These are phyloP conservation scores for Phyllachora maydis DNA, from an alignment of 2,329 filamentous ascomycete genomes.

Conservation along the genomic window DNA sequence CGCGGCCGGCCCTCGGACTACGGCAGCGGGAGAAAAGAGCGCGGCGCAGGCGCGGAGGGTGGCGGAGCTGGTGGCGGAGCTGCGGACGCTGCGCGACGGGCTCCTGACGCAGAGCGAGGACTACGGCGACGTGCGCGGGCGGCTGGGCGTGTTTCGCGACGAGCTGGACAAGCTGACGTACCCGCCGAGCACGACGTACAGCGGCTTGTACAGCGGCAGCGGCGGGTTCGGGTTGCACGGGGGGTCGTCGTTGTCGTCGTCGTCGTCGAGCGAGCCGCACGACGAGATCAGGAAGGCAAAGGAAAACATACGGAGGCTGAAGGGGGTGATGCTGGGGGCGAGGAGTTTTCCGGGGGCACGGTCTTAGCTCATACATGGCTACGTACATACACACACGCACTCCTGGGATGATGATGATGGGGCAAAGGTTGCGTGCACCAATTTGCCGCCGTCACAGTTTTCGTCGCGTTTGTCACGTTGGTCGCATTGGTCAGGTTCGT, in stretches of 20 bases:
- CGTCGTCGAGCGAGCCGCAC: conserved; percentile 28
- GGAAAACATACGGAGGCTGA: conserved; percentile 57
- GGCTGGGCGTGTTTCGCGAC: conserved; percentile 37
- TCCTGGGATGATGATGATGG: not conserved
- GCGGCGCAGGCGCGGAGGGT: too few relatives aligned
- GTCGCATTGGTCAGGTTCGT: too few relatives aligned
- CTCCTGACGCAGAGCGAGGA: conserved; percentile 22
- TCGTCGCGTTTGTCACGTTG: too few relatives aligned
- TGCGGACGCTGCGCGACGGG: conserved; percentile 21
- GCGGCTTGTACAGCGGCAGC: conserved; percentile 18
- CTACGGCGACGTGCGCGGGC: conserved; percentile 26
- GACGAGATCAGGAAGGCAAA: conserved; percentile 57
- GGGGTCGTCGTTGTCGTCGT: too few relatives aligned
- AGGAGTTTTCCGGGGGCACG: conserved; percentile 40
- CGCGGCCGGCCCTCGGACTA: conserved; percentile 1
- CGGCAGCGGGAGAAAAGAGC: too few relatives aligned
- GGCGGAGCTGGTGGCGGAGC: conserved; percentile 16
- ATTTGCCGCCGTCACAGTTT: too few relatives aligned
- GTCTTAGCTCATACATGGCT: conserved; percentile 12
- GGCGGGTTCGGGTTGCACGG: too few relatives aligned
- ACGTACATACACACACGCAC: not conserved
- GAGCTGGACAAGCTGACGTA: conserved; percentile 43
- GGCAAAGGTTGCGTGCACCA: too few relatives aligned
- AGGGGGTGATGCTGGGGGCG: conserved; percentile 57
- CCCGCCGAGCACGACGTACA: conserved; percentile 14